Conservation (phyloP, 371 early-diverging fungal genomes). For the Saksenaea vasiformis region DNA sequence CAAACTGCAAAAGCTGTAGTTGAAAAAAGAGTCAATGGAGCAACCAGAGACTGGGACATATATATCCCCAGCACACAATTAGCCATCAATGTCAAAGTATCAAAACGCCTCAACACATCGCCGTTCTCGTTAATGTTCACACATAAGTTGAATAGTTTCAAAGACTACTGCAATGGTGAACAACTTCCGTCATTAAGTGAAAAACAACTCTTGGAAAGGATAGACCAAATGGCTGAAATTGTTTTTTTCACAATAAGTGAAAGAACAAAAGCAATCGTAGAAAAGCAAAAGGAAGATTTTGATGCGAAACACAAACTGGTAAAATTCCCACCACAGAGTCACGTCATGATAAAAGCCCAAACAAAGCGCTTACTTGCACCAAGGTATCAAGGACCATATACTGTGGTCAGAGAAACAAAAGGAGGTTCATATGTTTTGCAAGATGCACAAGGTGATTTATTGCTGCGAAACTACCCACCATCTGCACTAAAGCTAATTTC, state of each 20-base stretch:
- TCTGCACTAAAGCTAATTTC: constrained; percentile 13
- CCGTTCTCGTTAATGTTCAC: no score
- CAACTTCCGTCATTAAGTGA: background rate
- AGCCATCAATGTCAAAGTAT: no score
- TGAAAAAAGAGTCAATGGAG: no score
- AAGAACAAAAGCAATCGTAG: no score
- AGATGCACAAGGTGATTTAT: constrained; percentile 12
- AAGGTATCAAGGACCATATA: constrained; percentile 15
- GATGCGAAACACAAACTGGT: no score
- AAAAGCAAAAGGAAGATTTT: no score
- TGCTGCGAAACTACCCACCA: constrained; percentile 13
- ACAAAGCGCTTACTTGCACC: background rate
- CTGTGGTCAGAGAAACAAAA: constrained; percentile 13
- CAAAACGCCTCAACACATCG: no score
- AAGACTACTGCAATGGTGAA: background rate
- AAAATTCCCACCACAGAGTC: background rate
- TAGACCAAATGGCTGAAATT: constrained; percentile 15
- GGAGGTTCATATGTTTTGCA: constrained; percentile 16
- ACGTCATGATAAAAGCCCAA: constrained; percentile 8
- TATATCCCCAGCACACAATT: no score
- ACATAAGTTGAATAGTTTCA: no score
- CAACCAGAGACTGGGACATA: background rate
- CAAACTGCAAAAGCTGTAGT: background rate
- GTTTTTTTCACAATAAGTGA: no score
- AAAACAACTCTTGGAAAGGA: constrained; percentile 12